Base-by-base conservation (phyloP, 1,284 basidiomycete genomes). In the Sporisorium exsertum region DNA sequence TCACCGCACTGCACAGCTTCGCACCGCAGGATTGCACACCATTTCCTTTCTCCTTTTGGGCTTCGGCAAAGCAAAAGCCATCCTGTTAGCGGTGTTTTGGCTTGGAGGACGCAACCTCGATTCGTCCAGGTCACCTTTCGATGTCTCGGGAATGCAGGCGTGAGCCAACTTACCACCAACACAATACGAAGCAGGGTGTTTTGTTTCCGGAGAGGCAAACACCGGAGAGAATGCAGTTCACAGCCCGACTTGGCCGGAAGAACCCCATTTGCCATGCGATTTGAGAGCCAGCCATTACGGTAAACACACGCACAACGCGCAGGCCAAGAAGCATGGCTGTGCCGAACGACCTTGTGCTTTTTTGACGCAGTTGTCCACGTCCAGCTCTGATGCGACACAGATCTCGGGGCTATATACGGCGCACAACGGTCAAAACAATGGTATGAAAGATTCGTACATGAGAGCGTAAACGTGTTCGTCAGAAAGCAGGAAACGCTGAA, bases 371-470 rank as follows among this genome's bases (percentile, higher is more conserved):
- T n/a, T n/a, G n/a, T n/a, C n/a, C n/a, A n/a, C n/a, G n/a, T n/a
- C n/a, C n/a, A n/a, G n/a, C 40, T 51, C 29, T 51, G 50, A 54
- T 54, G 42, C 35, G 32, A 24, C 33, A 49, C 56, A 42, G 20
- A 42, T 5, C 9, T 45, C 20, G 24, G 51, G 29, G 24, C 27
- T 51, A 63, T 63, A 51, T 55, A 63, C 61, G 57, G 32, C 24
- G 53, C 40, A n/a, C n/a, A 43, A 51, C 32, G 7, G 50, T 27
- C 4, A 13, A 46, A 54, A 26, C 29, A 37, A 32, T 58, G 62
- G 62, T 58, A 64, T 64, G 62, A 40, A 26, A 20, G 33, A 32
- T n/a, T 56, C 52, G 46, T 59, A 52, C 51, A 58, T 45, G 57
- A 22, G 26, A 59, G 43, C 57, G 52, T 59, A 43, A 61, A 22